Evolutionary conservation across 495 filamentous ascomycete genomes (phyloP).

Genomic region (Aspergillus avenaceus): DNA sequence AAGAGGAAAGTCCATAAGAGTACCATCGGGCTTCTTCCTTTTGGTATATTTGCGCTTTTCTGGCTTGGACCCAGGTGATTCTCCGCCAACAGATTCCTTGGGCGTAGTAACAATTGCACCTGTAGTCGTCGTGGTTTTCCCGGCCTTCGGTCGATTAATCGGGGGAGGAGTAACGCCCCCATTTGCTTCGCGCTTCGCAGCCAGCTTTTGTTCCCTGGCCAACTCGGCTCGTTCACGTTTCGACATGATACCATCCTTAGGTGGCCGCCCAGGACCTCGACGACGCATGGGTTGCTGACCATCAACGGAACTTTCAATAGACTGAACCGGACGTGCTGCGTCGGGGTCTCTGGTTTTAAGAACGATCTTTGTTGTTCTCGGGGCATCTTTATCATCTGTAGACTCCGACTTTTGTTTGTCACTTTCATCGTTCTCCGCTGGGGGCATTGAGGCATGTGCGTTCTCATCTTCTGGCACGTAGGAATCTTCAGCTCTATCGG

Average conservation of each 20-base stretch:
- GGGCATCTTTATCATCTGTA: constrained; percentile 29
- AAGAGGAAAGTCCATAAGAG: constrained; percentile 36
- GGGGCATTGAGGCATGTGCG: constrained; percentile 26
- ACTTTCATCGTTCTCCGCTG: constrained; percentile 36
- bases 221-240: constrained; percentile 71
- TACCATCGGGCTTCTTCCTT: constrained; percentile 58
- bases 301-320: constrained; percentile 33
- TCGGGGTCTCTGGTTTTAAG: constrained; percentile 38
- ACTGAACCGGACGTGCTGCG: constrained; percentile 21
- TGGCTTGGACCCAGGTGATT: constrained; percentile 53
- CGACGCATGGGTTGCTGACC: constrained; percentile 56
- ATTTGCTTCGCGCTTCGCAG: constrained; percentile 44
- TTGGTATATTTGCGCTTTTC: constrained; percentile 80
- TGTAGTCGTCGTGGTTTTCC: constrained; percentile 33
- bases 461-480: constrained; percentile 43
- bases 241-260: constrained; percentile 90
- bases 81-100: constrained; percentile 40
- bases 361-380: constrained; percentile 33
- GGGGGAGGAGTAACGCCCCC: constrained; percentile 44
- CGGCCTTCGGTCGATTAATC: constrained; percentile 57
- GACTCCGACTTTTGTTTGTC: constrained; percentile 30
- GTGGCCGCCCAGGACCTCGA: constrained; percentile 80
- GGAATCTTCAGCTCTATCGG: constrained; percentile 62
- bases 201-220: constrained; percentile 57
- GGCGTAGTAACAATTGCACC: constrained; percentile 7